A percentile compares a stretch with the other conserved stretches of the same genome.
Conservation (phyloP, 805 yeast genomes). For the Yarrowia bubula region DNA sequence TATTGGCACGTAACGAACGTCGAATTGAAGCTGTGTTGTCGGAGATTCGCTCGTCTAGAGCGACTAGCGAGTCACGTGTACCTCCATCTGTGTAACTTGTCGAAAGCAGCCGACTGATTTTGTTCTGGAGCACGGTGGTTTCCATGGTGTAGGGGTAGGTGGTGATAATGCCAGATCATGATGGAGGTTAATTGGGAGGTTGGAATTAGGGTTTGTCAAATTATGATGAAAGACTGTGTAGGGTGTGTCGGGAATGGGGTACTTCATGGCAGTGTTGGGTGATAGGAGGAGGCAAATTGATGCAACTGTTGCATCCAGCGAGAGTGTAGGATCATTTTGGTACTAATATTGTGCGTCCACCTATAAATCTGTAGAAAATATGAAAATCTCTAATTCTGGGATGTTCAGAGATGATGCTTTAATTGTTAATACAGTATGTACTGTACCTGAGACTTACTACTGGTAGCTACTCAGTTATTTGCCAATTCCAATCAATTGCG, state of each 20-base stretch:
- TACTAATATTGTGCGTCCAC: too few species aligned
- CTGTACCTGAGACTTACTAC: too few species aligned
- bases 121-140: conserved; percentile 31
- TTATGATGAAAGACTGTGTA: background rate
- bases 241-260: background rate
- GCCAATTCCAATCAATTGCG: too few species aligned
- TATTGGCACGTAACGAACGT: conserved; percentile 38
- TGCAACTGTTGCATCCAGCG: background rate
- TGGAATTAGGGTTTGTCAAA: background rate
- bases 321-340: too few species aligned
- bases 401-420: too few species aligned
- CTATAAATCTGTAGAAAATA: too few species aligned
- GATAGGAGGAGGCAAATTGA: background rate
- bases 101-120: conserved; percentile 36
- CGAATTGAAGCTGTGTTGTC: conserved; percentile 39
- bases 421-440: too few species aligned
- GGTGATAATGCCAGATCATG: conserved; percentile 11
- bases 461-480: too few species aligned
- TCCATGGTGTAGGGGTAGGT: background rate
- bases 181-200: conserved; percentile 9
- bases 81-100: conserved; percentile 39
- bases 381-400: too few species aligned
- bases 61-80: conserved; percentile 37
- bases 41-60: conserved; percentile 36
- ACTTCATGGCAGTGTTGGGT: background rate